Percentiles rank a stretch among this genome's conserved stretches.
These are phyloP conservation scores for Saccharomyces hybrid DNA, from an alignment of 1,139 yeast genomes.

Conservation along the genomic window DNA sequence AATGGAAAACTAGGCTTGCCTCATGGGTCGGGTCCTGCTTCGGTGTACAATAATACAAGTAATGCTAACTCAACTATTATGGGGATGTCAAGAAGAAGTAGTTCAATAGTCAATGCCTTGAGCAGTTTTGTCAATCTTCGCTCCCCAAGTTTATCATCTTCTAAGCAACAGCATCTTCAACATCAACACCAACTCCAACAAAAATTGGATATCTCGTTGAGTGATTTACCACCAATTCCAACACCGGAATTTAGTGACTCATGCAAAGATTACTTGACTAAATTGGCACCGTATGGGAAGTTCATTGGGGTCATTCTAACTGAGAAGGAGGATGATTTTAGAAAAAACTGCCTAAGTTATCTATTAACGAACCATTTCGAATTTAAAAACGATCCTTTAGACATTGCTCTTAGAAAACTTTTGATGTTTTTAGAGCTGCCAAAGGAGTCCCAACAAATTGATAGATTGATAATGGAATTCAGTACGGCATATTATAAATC, in stretches of 20 bases:
- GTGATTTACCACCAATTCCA: slow-evolving; percentile 29
- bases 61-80: slow-evolving; percentile 11
- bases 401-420: slow-evolving; percentile 51
- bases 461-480: slow-evolving; percentile 50
- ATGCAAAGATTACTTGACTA: slow-evolving; percentile 32
- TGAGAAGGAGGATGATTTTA: slow-evolving; percentile 32
- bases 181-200: slow-evolving; percentile 6
- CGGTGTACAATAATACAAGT: slow-evolving; percentile 2
- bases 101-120: slow-evolving; percentile 33
- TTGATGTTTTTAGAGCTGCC: slow-evolving; percentile 52
- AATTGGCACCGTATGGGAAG: slow-evolving; percentile 33
- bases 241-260: slow-evolving; percentile 31
- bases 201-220: slow-evolving; percentile 12
- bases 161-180: slow-evolving; percentile 7
- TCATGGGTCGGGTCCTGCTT: slow-evolving; percentile 1
- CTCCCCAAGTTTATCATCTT: slow-evolving; percentile 22
- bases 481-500: slow-evolving; percentile 40
- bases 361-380: slow-evolving; percentile 38
- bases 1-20: neutral
- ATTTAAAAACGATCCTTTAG: slow-evolving; percentile 48
- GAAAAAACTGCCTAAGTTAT: slow-evolving; percentile 32
- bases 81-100: slow-evolving; percentile 30
- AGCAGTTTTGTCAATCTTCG: slow-evolving; percentile 32
- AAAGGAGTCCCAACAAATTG: slow-evolving; percentile 64
- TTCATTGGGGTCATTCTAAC: slow-evolving; percentile 36